phyloP scores from a whole-genome alignment of 139 green algal genomes.

The Chlamydomonas schloesseri region DNA sequence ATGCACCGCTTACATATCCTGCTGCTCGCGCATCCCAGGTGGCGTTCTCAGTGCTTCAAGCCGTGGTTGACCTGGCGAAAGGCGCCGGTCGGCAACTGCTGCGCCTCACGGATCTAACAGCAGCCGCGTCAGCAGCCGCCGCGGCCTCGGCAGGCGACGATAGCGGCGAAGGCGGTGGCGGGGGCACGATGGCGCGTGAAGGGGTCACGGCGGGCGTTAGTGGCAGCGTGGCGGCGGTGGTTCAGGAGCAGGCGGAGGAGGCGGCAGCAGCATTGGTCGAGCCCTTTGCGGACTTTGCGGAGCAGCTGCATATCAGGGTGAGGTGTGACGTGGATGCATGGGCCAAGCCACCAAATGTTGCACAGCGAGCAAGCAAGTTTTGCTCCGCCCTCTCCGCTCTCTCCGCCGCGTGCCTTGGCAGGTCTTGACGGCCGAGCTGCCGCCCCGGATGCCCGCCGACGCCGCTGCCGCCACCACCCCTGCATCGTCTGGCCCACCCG shows the following conservation, averaged over 20 bases:
- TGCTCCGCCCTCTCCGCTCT: not conserved
- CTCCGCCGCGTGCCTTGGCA: not conserved
- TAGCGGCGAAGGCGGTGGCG: not conserved
- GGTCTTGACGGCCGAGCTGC: conserved; percentile 13
- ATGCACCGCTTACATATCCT: too few relatives aligned
- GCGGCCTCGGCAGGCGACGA: not conserved
- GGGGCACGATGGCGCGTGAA: not conserved
- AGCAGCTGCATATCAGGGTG: not conserved
- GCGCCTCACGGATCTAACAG: not conserved
- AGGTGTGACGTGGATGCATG: not conserved
- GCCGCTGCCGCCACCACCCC: not conserved
- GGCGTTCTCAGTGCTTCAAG: not conserved
- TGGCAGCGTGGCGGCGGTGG: not conserved
- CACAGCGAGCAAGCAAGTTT: not conserved
- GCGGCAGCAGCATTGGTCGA: not conserved
- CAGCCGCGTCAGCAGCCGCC: not conserved
- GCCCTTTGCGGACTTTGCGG: conserved; percentile 24
- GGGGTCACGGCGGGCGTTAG: not conserved
- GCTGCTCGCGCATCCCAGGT: too few relatives aligned
- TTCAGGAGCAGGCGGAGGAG: not conserved
- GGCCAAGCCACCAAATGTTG: not conserved
- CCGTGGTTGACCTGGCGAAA: not conserved
- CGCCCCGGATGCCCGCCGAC: not conserved
- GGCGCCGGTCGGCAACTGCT: not conserved
- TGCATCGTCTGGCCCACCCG: too few relatives aligned